Evolutionary conservation across 768 basidiomycete species (phyloP).

Genomic region (Leucosporidium creatinivorum): DNA sequence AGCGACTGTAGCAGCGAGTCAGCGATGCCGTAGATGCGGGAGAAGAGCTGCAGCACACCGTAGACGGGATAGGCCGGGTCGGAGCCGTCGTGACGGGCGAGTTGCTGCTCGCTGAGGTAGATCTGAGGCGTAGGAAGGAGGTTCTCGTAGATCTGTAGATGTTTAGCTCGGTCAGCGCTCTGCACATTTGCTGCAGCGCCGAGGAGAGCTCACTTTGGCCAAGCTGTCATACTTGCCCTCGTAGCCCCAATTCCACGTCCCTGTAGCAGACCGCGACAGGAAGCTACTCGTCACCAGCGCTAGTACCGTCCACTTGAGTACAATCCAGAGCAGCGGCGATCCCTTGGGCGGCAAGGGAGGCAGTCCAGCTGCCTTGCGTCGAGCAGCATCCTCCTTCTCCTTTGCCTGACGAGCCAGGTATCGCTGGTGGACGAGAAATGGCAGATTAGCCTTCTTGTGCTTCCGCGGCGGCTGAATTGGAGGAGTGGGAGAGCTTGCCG

Average conservation of each 20-base stretch:
- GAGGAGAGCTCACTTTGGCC: slow-evolving; percentile 34
- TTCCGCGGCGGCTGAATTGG: not conserved
- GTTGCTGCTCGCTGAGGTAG: slow-evolving; percentile 59
- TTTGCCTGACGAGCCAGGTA: slow-evolving; percentile 51
- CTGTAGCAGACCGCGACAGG: slow-evolving; percentile 75
- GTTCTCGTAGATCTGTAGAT: too few species aligned
- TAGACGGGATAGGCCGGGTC: slow-evolving; percentile 63
- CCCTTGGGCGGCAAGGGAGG: not conserved
- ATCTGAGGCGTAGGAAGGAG: too few species aligned
- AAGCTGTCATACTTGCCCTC: slow-evolving; percentile 57
- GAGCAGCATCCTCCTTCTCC: slow-evolving; percentile 53
- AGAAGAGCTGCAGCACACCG: slow-evolving; percentile 21
- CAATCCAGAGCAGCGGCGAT: too few species aligned
- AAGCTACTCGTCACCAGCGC: slow-evolving; percentile 38
- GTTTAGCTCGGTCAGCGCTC: too few species aligned
- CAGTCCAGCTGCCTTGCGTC: slow-evolving; percentile 40
- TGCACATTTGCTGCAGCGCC: not conserved
- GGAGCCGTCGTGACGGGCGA: slow-evolving; percentile 66
- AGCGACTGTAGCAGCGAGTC: too few species aligned
- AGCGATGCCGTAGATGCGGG: too few species aligned
- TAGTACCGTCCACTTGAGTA: slow-evolving; percentile 7
- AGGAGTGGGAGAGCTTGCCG: not conserved
- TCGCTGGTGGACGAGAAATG: slow-evolving; percentile 66
- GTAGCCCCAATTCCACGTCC: slow-evolving; percentile 79
- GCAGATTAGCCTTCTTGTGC: slow-evolving; percentile 68